Evolutionary conservation across 78 protist species (phyloP).

Genomic region (Mastigamoeba balamuthi): DNA sequence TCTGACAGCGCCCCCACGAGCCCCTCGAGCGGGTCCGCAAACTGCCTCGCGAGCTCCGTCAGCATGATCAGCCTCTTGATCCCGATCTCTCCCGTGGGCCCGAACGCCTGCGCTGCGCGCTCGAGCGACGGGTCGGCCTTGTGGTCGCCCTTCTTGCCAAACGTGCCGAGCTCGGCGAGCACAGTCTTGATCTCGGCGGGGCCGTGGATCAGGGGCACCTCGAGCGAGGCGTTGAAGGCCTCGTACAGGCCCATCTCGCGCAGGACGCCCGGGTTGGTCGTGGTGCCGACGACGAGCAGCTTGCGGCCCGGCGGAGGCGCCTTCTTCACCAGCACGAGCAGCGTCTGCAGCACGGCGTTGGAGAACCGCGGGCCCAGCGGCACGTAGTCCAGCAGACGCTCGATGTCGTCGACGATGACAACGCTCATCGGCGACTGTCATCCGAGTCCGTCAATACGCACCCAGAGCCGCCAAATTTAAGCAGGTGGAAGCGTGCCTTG

Average conservation of each 20-base stretch:
- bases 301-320: conserved; percentile 77
- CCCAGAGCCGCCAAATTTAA: not conserved
- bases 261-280: conserved; percentile 42
- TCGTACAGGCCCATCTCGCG: not conserved
- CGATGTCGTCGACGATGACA: conserved; percentile 90
- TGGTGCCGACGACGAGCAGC: conserved; percentile 84
- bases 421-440: conserved; percentile 78
- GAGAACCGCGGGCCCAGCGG: conserved; percentile 94
- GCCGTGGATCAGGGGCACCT: not conserved
- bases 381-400: conserved; percentile 87
- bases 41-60: too few relatives aligned
- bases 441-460: not conserved
- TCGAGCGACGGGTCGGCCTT: too few relatives aligned
- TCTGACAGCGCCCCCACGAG: too few relatives aligned
- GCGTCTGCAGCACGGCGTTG: conserved; percentile 84
- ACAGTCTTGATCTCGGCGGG: not conserved
- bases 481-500: conserved; percentile 6
- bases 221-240: not conserved
- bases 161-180: not conserved
- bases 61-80: too few relatives aligned
- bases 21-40: too few relatives aligned
- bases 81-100: too few relatives aligned
- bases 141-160: too few relatives aligned
- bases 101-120: too few relatives aligned
- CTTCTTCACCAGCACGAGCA: conserved; percentile 65